Evolutionary conservation across 2,329 filamentous ascomycete species (phyloP), one percentile per base, ranked within the genome.

Genomic region (Orbilia oligospora): DNA sequence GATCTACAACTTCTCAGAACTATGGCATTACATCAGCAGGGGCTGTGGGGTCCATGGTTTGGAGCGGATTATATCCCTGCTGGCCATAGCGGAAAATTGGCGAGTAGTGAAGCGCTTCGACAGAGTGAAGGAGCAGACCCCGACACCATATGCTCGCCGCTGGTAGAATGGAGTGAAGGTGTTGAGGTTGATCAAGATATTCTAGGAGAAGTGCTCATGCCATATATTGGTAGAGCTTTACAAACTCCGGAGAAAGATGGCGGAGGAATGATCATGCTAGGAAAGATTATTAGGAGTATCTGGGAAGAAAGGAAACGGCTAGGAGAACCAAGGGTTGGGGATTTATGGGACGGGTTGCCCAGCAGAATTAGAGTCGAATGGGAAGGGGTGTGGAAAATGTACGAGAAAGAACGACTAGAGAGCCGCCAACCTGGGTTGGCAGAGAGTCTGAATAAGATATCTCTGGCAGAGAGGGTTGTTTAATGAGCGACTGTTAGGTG

Each of bases 261-360:
- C 38, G 76, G 77, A 63, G 80, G 80, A 76, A 80, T 78, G 71
- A 36, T 67, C 73, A 70, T 41, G 84, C 83, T 78, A 83, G 84
- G 80, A 83, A 83, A 53, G 83, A 79, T 75, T 51, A 79, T 81
- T 30, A 82, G 81, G 81, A 88, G 88, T 24, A 86, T 86, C 53
- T 88, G 90, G 48, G 87, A 86, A 38, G 86, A 85, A 10, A 88
- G 90, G 79, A 90, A 89, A 69, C 88, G 87, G 71, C 89, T 89
- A 73, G 91, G 85, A 55, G 84, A 85, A 81, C 73, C 73, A 1
- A 33, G 44, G 2, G 73, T 77, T 30, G 73, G 58, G 10, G 67
- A 46, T 6, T 33, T 77, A 18, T 77, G 73, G 73, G 61, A 71
- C 3, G 73, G 73, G 3, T 30, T 77, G 18, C 73, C 73, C 5